phyloP scores from a whole-genome alignment of 495 filamentous ascomycete species.

The Aspergillus leporis region DNA sequence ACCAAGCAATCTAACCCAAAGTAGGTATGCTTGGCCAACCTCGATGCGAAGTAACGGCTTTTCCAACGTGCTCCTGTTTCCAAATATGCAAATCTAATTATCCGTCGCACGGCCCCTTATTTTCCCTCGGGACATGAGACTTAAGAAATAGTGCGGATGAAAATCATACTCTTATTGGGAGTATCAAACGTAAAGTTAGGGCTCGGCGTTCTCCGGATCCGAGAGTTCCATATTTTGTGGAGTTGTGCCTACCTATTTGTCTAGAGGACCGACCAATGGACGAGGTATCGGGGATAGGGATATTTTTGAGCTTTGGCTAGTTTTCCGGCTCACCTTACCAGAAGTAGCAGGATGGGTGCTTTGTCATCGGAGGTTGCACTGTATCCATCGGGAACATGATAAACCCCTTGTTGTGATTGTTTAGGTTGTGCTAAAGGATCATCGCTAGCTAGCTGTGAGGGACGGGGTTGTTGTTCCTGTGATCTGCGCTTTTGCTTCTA shows the following conservation, averaged over 20 bases:
- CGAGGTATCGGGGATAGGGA: too few species aligned
- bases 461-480: background rate
- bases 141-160: background rate
- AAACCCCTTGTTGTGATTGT: background rate
- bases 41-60: background rate
- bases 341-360: background rate
- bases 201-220: background rate
- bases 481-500: background rate
- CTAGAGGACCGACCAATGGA: too few species aligned
- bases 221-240: too few species aligned
- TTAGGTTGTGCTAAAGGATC: background rate
- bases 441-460: background rate
- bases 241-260: too few species aligned
- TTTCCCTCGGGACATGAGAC: background rate
- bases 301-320: too few species aligned
- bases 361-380: background rate
- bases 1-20: slow-evolving; percentile 4
- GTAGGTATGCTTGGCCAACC: background rate
- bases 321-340: background rate
- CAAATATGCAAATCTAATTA: too few species aligned
- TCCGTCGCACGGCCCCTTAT: background rate
- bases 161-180: background rate
- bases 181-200: background rate
- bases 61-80: background rate
- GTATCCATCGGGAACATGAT: background rate